Base-by-base conservation (phyloP, 2,329 filamentous ascomycete species). In the Alternaria gansuensis region DNA sequence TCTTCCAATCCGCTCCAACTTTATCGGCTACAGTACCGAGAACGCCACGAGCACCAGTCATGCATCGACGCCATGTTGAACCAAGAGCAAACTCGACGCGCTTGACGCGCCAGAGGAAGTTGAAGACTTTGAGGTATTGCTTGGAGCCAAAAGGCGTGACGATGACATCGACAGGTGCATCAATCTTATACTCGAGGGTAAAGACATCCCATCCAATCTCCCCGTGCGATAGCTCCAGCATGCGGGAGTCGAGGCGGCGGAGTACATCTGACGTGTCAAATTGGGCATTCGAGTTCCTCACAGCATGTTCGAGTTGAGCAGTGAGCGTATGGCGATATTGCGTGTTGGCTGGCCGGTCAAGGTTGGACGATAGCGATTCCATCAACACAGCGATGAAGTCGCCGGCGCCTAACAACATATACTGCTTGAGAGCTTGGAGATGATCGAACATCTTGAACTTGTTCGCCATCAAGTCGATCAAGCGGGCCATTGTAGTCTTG, bases 141-240 rank as follows among this genome's bases (percentile, higher is more conserved):
- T 94, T 91, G 66, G 91, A 94, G 44, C 93, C 93, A 87, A 93
- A 97, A 40, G 96, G 92, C 0, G 94, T 98, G 37, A 99, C 93
- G 46, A 99, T 93, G 28, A 99, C 95, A 75, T 99, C 95, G 24
- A 97, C 91, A 0, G 95, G 95, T 2, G 94, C 91, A 75, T 97
- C 93, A 67, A 99, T 95, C 77, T 98, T 97, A 81, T 99, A 99
- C 76, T 99, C 96, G 8, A 99, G 87, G 0, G 95, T 99, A 79
- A 99, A 99, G 74, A 96, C 97, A 74, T 99, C 95, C 95, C 95
- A 99, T 49, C 95, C 95, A 52, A 97, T 98, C 71, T 99, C 95
- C 51, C 95, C 95, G 70, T 97, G 93, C 8, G 91, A 96, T 5
- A 98, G 85, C 79, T 98, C 94, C 39, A 99, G 85, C 94, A 99